Conservation (phyloP, 2,329 filamentous ascomycete genomes). For the Podosphaera xanthii region DNA sequence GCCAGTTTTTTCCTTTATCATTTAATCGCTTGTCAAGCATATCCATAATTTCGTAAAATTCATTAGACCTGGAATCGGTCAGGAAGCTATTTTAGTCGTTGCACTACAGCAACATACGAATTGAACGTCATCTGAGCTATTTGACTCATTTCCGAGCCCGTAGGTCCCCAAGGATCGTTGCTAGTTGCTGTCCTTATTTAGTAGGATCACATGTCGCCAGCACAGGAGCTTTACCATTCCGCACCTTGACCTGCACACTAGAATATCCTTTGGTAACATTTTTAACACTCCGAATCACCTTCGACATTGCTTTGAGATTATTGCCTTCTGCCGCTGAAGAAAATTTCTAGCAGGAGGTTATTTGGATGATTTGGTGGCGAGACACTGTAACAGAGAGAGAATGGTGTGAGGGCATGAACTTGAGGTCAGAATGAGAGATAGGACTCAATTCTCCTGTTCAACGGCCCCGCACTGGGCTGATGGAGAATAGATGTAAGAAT, state of each 20-base stretch:
- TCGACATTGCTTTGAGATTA: conserved; percentile 47
- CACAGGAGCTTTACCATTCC: conserved; percentile 46
- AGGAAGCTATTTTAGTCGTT: not conserved
- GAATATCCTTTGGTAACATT: conserved; percentile 99
- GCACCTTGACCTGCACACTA: conserved; percentile 87
- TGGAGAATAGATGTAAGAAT: too few species aligned
- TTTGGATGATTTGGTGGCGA: not conserved
- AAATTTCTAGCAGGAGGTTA: not conserved
- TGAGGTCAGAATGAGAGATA: too few species aligned
- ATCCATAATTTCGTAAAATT: conserved; percentile 99
- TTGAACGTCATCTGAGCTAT: conserved; percentile 96
- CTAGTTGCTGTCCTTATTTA: conserved; percentile 54
- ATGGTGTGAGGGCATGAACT: not conserved
- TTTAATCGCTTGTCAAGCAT: conserved; percentile 98
- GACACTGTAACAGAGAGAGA: not conserved
- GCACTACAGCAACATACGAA: conserved; percentile 31
- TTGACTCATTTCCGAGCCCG: conserved; percentile 94
- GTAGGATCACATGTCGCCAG: conserved; percentile 5
- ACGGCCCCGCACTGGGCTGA: too few species aligned
- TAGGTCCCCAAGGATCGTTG: conserved; percentile 96
- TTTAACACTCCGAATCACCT: conserved; percentile 91
- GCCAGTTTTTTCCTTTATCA: conserved; percentile 99
- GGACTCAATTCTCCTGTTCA: too few species aligned
- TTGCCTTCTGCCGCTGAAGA: not conserved
- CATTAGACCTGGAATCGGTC: conserved; percentile 38